Conservation (phyloP, 2,329 filamentous ascomycete species). For the Aspergillus spinulosporus region DNA sequence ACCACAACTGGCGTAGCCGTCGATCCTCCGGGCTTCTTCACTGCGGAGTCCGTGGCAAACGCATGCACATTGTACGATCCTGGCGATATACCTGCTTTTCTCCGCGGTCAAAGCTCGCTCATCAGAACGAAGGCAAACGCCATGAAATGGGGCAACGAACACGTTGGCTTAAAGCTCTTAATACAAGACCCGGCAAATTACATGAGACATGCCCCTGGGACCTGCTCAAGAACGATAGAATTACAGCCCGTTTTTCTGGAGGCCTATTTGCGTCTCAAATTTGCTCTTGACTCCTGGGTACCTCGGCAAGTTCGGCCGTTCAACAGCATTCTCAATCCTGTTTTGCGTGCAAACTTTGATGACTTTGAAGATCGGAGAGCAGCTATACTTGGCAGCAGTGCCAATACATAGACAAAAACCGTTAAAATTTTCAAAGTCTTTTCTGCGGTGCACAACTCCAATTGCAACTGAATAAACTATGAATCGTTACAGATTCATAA, state of each 20-base stretch:
- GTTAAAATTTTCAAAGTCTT: too few species aligned
- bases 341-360: constrained; percentile 35
- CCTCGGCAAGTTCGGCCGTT: neutral
- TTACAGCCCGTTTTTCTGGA: constrained; percentile 47
- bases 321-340: constrained; percentile 27
- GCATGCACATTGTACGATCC: constrained; percentile 13
- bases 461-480: too few species aligned
- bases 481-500: too few species aligned
- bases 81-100: constrained; percentile 25
- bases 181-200: constrained; percentile 62
- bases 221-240: constrained; percentile 51
- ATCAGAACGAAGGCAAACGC: constrained; percentile 35
- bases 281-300: constrained; percentile 29
- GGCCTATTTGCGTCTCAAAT: constrained; percentile 30
- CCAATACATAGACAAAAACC: too few species aligned
- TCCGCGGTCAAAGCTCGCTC: constrained; percentile 44
- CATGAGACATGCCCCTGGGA: constrained; percentile 58
- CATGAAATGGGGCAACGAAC: constrained; percentile 32
- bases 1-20: constrained; percentile 51
- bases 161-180: constrained; percentile 45
- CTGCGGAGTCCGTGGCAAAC: constrained; percentile 20
- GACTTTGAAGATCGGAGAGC: constrained; percentile 9
- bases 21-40: constrained; percentile 49
- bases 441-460: too few species aligned
- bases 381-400: too few species aligned